Evolutionary conservation across 140 eudicot species (phyloP).

Genomic region (Flaveria floridana): DNA sequence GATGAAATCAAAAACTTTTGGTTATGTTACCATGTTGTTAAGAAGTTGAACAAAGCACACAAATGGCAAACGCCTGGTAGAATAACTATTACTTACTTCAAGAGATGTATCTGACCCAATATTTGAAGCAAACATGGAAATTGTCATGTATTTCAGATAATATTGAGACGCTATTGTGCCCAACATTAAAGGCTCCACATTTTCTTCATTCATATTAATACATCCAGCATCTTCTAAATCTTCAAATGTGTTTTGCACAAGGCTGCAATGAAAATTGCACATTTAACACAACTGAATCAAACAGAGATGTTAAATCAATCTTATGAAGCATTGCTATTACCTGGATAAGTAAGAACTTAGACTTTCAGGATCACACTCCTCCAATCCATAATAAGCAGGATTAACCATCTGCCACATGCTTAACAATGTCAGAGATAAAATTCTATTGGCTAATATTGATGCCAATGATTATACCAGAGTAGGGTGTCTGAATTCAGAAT

Average conservation of each 20-base stretch:
- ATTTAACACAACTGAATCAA: conserved; percentile 10
- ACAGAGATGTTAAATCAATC: conserved; percentile 2
- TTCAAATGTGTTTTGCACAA: conserved; percentile 83
- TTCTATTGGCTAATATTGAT: conserved; percentile 3
- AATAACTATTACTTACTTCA: conserved; percentile 56
- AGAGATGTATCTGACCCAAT: conserved; percentile 84
- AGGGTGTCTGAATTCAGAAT: conserved; percentile 1
- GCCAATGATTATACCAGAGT: conserved; percentile 2
- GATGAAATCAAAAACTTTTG: background rate
- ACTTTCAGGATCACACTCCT: conserved; percentile 70
- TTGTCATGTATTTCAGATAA: conserved; percentile 81
- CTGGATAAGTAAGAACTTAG: conserved; percentile 85
- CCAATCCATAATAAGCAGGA: conserved; percentile 96
- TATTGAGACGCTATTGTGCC: conserved; percentile 94
- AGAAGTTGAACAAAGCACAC: conserved; percentile 6
- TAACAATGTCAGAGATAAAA: conserved; percentile 20
- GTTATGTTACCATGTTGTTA: conserved; percentile 12
- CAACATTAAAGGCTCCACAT: conserved; percentile 78
- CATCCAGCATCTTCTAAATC: conserved; percentile 98
- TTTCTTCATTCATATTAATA: conserved; percentile 68
- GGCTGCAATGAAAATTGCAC: conserved; percentile 40
- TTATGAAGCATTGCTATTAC: conserved; percentile 36
- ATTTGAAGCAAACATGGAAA: conserved; percentile 94
- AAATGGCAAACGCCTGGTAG: background rate
- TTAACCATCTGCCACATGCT: conserved; percentile 63